Evolutionary conservation across 208 protist species (phyloP).

Genomic region (Wallacemonas sp.): DNA sequence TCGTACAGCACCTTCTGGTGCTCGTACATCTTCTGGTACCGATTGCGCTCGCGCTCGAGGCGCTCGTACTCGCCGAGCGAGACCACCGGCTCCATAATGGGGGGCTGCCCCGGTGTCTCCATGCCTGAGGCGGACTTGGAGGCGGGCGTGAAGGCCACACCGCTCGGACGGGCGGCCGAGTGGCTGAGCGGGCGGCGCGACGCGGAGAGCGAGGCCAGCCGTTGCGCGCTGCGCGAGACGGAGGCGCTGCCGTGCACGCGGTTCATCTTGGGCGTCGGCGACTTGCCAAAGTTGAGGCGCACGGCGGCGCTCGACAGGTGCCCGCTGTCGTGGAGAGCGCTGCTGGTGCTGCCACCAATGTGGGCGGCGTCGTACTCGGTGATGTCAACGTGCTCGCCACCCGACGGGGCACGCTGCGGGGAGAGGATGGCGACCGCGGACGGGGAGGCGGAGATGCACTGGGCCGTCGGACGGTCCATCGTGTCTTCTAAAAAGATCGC

Average conservation of each 20-base stretch:
- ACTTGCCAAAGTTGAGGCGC: constrained; percentile 41
- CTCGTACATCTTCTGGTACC: constrained; percentile 88
- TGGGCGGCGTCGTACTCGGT: constrained; percentile 67
- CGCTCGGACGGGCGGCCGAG: constrained; percentile 9
- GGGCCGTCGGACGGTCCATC: constrained; percentile 65
- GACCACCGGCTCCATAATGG: constrained; percentile 44
- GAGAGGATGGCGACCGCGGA: constrained; percentile 76
- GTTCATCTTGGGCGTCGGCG: constrained; percentile 53
- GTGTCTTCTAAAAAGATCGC: constrained; percentile 87
- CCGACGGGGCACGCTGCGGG: constrained; percentile 59
- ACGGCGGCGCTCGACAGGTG: constrained; percentile 25
- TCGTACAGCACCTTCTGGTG: constrained; percentile 86
- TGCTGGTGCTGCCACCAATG: constrained; percentile 34
- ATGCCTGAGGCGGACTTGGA: background rate
- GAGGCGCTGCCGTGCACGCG: constrained; percentile 21
- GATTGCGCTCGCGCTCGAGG: constrained; percentile 74
- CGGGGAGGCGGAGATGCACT: constrained; percentile 70
- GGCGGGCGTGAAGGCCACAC: background rate
- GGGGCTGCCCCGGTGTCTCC: constrained; percentile 9
- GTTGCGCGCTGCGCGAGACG: constrained; percentile 14
- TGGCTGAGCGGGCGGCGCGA: constrained; percentile 18
- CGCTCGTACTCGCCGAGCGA: constrained; percentile 54
- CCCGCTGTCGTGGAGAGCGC: constrained; percentile 47
- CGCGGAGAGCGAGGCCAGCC: constrained; percentile 25
- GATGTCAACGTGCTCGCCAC: constrained; percentile 50